Percentiles rank a stretch among this genome's conserved stretches.
These are phyloP conservation scores for Skeletonema grethae DNA, from an alignment of 108 stramenopile genomes.

Conservation along the genomic window DNA sequence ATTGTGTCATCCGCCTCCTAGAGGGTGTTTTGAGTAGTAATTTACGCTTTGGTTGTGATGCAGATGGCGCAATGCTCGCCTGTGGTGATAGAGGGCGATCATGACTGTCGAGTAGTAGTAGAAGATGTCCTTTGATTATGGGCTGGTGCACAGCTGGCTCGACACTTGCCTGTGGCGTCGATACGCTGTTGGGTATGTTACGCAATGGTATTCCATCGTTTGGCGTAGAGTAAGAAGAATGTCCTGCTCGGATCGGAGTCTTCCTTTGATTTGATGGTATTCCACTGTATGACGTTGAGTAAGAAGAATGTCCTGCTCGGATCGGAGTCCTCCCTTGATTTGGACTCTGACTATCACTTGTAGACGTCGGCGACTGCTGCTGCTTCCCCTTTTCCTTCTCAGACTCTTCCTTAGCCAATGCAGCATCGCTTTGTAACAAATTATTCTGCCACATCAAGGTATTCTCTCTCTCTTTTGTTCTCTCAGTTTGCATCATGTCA, in stretches of 20 bases:
- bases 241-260: background rate
- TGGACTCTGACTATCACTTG: background rate
- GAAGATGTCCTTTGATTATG: slow-evolving; percentile 33
- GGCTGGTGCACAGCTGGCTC: slow-evolving; percentile 24
- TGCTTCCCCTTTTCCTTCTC: slow-evolving; percentile 15
- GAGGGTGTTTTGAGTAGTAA: slow-evolving; percentile 22
- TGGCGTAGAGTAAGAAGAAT: background rate
- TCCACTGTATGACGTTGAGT: background rate
- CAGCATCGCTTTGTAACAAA: slow-evolving; percentile 45
- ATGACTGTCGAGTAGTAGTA: slow-evolving; percentile 23
- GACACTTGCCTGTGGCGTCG: slow-evolving; percentile 14
- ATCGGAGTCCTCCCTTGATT: background rate
- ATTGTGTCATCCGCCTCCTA: background rate
- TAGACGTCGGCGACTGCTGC: background rate
- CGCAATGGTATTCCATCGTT: background rate
- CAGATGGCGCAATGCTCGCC: slow-evolving; percentile 5
- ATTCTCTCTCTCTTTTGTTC: slow-evolving; percentile 30
- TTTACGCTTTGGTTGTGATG: slow-evolving; percentile 8
- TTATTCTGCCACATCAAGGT: slow-evolving; percentile 22
- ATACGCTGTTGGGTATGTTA: background rate
- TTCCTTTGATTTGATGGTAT: background rate
- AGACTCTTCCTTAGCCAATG: slow-evolving; percentile 31
- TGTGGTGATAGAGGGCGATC: slow-evolving; percentile 2
- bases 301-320: background rate
- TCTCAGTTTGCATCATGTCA: slow-evolving; percentile 61